phyloP scores from a whole-genome alignment of 2,329 filamentous ascomycete species.

The Diaporthe velutina region DNA sequence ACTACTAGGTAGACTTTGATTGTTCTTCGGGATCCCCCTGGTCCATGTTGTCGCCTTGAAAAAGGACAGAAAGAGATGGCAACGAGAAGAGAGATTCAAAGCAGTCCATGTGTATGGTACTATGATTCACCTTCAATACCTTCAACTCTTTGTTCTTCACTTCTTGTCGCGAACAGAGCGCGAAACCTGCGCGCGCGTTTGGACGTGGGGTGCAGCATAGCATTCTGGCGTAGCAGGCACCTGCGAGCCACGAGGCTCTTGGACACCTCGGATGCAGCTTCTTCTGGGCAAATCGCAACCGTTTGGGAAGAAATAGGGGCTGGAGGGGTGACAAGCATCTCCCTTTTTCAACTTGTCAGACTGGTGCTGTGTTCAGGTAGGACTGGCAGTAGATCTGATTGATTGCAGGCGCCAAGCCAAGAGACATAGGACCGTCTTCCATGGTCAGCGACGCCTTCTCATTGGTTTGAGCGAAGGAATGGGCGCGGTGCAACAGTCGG shows the following conservation, averaged over 20 bases:
- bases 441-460: conserved; percentile 29
- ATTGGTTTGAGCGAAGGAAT: conserved; percentile 31
- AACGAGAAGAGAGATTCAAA: not conserved
- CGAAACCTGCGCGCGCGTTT: conserved; percentile 29
- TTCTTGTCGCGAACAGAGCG: conserved; percentile 30
- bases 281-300: conserved; percentile 20
- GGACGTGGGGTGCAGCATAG: conserved; percentile 5
- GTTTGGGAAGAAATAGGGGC: conserved; percentile 4
- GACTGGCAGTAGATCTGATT: conserved; percentile 21
- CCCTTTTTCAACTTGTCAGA: conserved; percentile 20
- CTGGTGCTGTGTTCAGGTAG: not conserved
- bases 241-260: conserved; percentile 15
- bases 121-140: not conserved
- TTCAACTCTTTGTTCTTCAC: not conserved
- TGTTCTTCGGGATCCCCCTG: not conserved
- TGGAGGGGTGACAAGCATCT: not conserved
- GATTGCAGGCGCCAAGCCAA: conserved; percentile 30
- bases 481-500: conserved; percentile 13
- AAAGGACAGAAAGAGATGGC: not conserved
- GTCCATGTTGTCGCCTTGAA: not conserved
- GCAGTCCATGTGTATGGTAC: not conserved
- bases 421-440: conserved; percentile 25
- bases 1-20: not conserved
- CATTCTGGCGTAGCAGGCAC: not conserved
- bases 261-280: not conserved